These are phyloP conservation scores for Penicillium manginii DNA, from an alignment of 495 filamentous ascomycete genomes.

Conservation along the genomic window DNA sequence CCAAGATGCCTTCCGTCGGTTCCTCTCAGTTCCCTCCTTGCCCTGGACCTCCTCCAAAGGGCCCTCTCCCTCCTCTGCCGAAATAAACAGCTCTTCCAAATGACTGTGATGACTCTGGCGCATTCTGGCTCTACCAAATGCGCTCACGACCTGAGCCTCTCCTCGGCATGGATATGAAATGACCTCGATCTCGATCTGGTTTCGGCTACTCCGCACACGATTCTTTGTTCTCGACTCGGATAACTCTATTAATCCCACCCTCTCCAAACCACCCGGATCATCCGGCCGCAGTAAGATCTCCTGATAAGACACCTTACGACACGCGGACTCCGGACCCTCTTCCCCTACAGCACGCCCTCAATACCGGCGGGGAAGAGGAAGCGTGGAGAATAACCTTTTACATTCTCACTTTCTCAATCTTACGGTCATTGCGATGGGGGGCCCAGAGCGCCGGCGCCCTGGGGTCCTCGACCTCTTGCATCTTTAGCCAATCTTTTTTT, in stretches of 20 bases:
- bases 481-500: conserved; percentile 10
- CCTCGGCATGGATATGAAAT: conserved; percentile 40
- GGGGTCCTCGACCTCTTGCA: not conserved
- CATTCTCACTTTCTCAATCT: conserved; percentile 5
- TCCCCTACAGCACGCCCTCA: not conserved
- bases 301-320: not conserved
- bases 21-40: conserved; percentile 74
- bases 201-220: conserved; percentile 25
- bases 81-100: conserved; percentile 59
- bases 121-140: conserved; percentile 27
- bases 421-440: conserved; percentile 9
- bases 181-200: conserved; percentile 35
- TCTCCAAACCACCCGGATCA: not conserved
- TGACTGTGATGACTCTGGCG: conserved; percentile 43
- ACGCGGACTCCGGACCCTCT: not conserved
- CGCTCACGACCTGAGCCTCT: conserved; percentile 34
- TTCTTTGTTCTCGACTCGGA: conserved; percentile 26
- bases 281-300: too few species aligned
- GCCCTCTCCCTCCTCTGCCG: conserved; percentile 81
- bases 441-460: conserved; percentile 15
- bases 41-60: conserved; percentile 81
- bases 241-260: conserved; percentile 16
- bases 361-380: not conserved
- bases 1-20: conserved; percentile 69
- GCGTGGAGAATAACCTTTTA: not conserved